phyloP scores from a whole-genome alignment of 2,329 filamentous ascomycete species.

The Pseudopyricularia javanii region DNA sequence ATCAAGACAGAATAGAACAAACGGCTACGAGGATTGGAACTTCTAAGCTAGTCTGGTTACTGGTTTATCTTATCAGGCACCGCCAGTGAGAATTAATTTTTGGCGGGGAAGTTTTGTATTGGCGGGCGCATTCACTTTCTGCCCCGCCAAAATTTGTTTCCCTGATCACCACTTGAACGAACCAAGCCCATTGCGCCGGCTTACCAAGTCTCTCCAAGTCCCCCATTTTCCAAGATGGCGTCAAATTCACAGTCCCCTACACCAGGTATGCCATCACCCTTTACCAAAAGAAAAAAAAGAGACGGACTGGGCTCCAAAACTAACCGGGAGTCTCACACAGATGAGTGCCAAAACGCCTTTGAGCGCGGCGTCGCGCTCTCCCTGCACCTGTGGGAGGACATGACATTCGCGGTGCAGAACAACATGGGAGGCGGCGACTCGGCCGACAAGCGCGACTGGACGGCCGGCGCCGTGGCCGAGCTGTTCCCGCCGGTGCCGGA shows the following conservation, averaged over 20 bases:
- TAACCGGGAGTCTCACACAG: constrained; percentile 18
- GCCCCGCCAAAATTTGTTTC: background rate
- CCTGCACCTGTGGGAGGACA: constrained; percentile 77
- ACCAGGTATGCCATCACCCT: background rate
- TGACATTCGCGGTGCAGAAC: constrained; percentile 77
- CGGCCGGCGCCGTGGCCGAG: constrained; percentile 76
- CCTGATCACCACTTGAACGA: too few species aligned
- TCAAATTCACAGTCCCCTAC: constrained; percentile 1
- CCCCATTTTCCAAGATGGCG: constrained; percentile 1
- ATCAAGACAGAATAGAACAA: background rate
- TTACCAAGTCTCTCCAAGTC: too few species aligned
- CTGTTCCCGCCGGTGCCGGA: constrained; percentile 58
- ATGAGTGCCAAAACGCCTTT: constrained; percentile 52
- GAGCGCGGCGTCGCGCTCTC: constrained; percentile 79
- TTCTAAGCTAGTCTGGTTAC: too few species aligned
- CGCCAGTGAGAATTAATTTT: background rate
- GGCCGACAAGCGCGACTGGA: constrained; percentile 88
- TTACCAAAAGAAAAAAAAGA: background rate
- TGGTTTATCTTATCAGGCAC: background rate
- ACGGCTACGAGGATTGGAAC: background rate
- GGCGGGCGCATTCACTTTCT: background rate
- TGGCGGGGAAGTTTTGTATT: background rate
- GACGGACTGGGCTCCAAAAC: too few species aligned
- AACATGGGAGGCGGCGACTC: constrained; percentile 79
- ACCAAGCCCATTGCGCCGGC: too few species aligned